Evolutionary conservation across 129 eudicot genomes (phyloP), one percentile per base, ranked within the genome.

Genomic region (Tagetes patula): DNA sequence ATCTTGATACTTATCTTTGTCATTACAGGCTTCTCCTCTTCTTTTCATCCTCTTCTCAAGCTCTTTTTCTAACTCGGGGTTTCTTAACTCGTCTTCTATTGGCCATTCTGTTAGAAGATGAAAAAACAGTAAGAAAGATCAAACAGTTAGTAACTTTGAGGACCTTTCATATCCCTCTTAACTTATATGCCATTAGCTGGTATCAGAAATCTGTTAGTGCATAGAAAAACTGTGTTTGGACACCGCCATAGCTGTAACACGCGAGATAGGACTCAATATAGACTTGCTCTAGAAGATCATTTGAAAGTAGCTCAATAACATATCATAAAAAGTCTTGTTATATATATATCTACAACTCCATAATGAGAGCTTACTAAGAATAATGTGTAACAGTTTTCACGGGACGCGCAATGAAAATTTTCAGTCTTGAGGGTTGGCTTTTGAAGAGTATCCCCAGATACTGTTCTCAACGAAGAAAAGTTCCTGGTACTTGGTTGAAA

Each of bases 1-100:
- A n/a, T 87, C 88, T 13, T 82, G 82, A 38, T 71, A 81, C 59
- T 62, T 79, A 72, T 82, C 87, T 63, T 81, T 77, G 34, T 84
- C 91, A 67, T 80, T 79, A 72, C 84, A 78, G 53, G 84, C 82
- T 77, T 94, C 96, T 78, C 86, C 84, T 78, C 84, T 90, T 84
- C 83, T 87, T 72, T 87, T 83, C 67, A 74, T 68, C 67, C 91
- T 81, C 65, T 85, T 91, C 76, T 94, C 97, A 14, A 75, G 79
- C 48, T 93, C 98, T 71, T 82, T 87, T 76, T 90, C 98, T 71
- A 81, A 67, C 14, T 94, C 98, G 3, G 86, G 80, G 83, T 84
- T 94, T 48, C 84, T 86, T 65, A 77, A n/a, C 13, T 82, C 96
- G 70, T 90, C 89, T 72, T 80, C 89, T 75, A 77, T 50, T 55